Evolutionary conservation across 2,329 filamentous ascomycete genomes (phyloP), one percentile per base, ranked within the genome.

Genomic region (Herpotrichia juniperi): DNA sequence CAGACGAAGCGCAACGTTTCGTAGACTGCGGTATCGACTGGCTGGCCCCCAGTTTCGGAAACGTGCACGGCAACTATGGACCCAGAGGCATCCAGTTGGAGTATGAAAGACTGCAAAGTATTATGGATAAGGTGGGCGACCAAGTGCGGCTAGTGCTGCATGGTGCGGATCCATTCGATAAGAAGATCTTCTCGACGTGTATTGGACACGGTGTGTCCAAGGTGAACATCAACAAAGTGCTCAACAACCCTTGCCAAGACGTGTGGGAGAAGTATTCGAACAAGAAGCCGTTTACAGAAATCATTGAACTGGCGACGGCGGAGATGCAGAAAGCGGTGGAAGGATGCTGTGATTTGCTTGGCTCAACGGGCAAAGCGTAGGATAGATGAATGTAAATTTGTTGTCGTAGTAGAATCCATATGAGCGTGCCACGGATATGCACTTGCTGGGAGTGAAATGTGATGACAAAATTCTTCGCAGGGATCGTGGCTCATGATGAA

Each of bases 31-130:
- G 87, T 0, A 88, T 91, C 64, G 86, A 91, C 63, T 87, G 87
- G 76, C 76, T 92, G 12, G 89, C 89, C 2, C 89, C 88, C 0
- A 87, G 87, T 0, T 90, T 91, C 74, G 88, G 88, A 3, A 91
- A 91, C 63, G 85, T 91, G 39, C 88, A 91, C 72, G 88, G 88
- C 5, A 83, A 86, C 61, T 91, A 91, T 71, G 87, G 87, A 0
- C 81, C 84, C 0, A 74, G 83, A 14, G 88, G 87, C 0, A 83
- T 86, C 25, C 71, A 72, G 42, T 56, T 73, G 28, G 71, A 73
- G 49, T 73, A 71, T 42, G 65, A 60, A 24, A 73, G 81, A 52
- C 66, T 85, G 51, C 66, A 73, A 31, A 67, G 64, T 3, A 81
- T 85, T 50, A 73, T 78, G 42, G 69, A 78, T 47, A 72, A 73